Evolutionary conservation across 2,329 filamentous ascomycete genomes (phyloP).

Genomic region (Neophaeococcomyces mojaviensis): DNA sequence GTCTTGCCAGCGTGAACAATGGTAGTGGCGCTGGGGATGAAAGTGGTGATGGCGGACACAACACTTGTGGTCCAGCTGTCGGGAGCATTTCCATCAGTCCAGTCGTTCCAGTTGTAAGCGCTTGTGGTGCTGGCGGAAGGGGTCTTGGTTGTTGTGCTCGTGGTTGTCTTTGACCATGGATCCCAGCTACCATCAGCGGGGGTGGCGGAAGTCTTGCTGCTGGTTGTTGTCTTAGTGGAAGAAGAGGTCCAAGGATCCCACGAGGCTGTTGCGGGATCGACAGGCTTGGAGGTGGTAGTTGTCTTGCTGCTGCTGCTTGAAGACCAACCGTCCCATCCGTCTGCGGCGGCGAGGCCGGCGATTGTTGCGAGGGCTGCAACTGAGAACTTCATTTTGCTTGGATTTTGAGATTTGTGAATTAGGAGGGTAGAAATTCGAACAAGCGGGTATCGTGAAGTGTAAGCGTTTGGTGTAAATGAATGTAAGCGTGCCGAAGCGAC

Average conservation of each 20-base stretch:
- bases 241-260: constrained; percentile 7
- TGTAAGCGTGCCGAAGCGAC: constrained; percentile 13
- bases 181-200: not conserved
- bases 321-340: constrained; percentile 10
- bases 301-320: constrained; percentile 8
- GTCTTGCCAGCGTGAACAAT: constrained; percentile 22
- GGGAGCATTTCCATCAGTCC: constrained; percentile 13
- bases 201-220: not conserved
- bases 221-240: not conserved
- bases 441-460: constrained; percentile 6
- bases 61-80: constrained; percentile 20
- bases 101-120: constrained; percentile 16
- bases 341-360: constrained; percentile 13
- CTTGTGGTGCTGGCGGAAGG: constrained; percentile 8
- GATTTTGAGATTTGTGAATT: constrained; percentile 12
- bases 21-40: constrained; percentile 18
- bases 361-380: constrained; percentile 15
- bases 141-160: constrained; percentile 8
- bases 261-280: constrained; percentile 2
- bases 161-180: constrained; percentile 4
- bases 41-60: constrained; percentile 24
- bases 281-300: constrained; percentile 5
- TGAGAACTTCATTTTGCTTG: constrained; percentile 22
- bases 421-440: constrained; percentile 13
- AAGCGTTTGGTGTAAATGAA: constrained; percentile 16